phyloP scores from a whole-genome alignment of 2,329 filamentous ascomycete species.

The Exophiala spinifera region DNA sequence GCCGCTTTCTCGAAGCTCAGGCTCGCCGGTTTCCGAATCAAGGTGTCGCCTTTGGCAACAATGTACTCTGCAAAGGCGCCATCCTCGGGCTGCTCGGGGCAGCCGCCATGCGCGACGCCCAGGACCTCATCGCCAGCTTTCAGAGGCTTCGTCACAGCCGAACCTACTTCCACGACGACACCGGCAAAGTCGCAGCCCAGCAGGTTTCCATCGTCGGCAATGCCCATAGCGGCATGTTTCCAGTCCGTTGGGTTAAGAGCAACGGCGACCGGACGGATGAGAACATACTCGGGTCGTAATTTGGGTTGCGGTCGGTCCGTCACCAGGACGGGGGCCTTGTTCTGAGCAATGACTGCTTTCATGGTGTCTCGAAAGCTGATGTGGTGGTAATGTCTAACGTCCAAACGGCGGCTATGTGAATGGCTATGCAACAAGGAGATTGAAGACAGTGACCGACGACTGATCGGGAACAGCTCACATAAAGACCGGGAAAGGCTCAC shows the following conservation, averaged over 20 bases:
- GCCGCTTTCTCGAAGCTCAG: conserved; percentile 34
- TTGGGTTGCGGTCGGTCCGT: no score
- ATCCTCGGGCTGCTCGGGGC: conserved; percentile 27
- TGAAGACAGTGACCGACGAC: no score
- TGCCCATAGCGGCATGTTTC: conserved; percentile 44
- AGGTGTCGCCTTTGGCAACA: conserved; percentile 30
- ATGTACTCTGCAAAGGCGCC: conserved; percentile 40
- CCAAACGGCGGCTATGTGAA: no score
- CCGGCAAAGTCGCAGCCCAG: conserved; percentile 36
- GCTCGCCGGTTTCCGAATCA: conserved; percentile 31
- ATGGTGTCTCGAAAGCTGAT: no score
- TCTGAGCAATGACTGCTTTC: no score
- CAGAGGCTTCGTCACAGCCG: conserved; percentile 20
- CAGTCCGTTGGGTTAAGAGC: conserved; percentile 54
- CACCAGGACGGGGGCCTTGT: no score
- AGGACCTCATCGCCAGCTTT: conserved; percentile 37
- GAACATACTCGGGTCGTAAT: conserved; percentile 40
- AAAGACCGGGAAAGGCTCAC: no score
- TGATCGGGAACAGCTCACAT: no score
- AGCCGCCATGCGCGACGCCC: conserved; percentile 36
- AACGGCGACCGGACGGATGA: conserved; percentile 3
- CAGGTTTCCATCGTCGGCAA: conserved; percentile 37
- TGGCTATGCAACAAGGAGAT: no score
- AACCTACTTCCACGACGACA: conserved; percentile 28
- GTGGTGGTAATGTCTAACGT: no score